Evolutionary conservation across 176 grass and related monocot species (phyloP), one percentile per base, ranked within the genome.

Genomic region (Thalia dealbata): DNA sequence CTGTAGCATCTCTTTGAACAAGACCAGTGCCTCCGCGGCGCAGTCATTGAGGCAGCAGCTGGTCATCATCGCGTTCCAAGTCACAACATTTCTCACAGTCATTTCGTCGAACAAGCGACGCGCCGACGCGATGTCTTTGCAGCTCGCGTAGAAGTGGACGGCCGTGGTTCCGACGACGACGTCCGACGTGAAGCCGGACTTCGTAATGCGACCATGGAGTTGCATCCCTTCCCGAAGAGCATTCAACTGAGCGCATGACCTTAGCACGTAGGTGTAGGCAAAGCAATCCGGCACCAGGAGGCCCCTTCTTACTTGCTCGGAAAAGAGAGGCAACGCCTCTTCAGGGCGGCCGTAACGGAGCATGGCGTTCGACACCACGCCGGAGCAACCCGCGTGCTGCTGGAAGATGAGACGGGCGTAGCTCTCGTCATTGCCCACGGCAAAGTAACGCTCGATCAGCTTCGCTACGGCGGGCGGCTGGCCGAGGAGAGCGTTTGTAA

Each of bases 31-130:
- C 35, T 75, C 52, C 30, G 42, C 55, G 2, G 72, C 54, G 35
- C 29, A 24, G 10, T 43, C 22, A 35, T 61, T 61, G 18, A 61
- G 9, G 18, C 55, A 75, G 54, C 30, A 75, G 21, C 72, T 55
- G 11, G 30, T 61, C 72, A 75, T 75, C 54, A 75, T 25, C 15
- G 30, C 72, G 35, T 75, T 75, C 72, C 72, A 75, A 61, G 72
- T 61, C 29, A 75, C 72, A 26, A 2, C 6, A 62, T 22, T 75
- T 61, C 55, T 61, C 3, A 35, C 27, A 43, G 72, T 75, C 55
- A 75, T 75, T 75, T 75, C 35, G 14, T 61, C 52, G 19, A 75
- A 75, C 72, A 75, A 15, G 10, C 22, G 55, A 23, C 72, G 72
- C 0, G 72, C 72, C 13, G 72, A 58, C 3, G 11, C 28, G 3